phyloP scores from a whole-genome alignment of 106 monocot genomes.

The Phalaenopsis aphrodite region DNA sequence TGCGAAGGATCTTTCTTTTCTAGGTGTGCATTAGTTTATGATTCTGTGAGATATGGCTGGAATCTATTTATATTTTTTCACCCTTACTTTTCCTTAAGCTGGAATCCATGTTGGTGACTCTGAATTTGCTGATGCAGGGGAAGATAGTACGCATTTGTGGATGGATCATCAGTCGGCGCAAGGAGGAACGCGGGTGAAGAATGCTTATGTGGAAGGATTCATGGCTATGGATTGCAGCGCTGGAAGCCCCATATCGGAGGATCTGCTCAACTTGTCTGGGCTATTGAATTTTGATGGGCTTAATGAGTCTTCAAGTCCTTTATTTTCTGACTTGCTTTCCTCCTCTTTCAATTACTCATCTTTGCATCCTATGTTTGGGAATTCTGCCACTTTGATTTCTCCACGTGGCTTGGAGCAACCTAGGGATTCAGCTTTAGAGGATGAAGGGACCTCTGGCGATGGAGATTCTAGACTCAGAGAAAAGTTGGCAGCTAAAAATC shows the following conservation, averaged over 20 bases:
- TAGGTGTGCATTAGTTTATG: neutral
- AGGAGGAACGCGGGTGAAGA: neutral
- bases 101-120: too few species aligned
- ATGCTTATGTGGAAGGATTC: slow-evolving; percentile 39
- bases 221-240: slow-evolving; percentile 23
- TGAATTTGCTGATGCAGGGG: neutral
- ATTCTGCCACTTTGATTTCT: slow-evolving; percentile 12
- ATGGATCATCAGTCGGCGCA: slow-evolving; percentile 11
- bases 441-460: neutral
- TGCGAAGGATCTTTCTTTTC: neutral
- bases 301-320: slow-evolving; percentile 36
- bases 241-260: slow-evolving; percentile 36
- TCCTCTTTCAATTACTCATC: slow-evolving; percentile 5
- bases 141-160: neutral
- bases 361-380: slow-evolving; percentile 10
- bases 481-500: slow-evolving; percentile 7
- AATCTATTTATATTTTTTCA: neutral
- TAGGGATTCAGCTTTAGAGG: neutral
- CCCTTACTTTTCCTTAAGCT: too few species aligned
- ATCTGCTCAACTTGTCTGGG: slow-evolving; percentile 30
- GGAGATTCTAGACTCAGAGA: neutral
- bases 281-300: slow-evolving; percentile 49
- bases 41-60: neutral
- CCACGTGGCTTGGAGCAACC: neutral
- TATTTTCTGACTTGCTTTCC: slow-evolving; percentile 23